Evolutionary conservation across 208 protist species (phyloP).

Genomic region (Acanthamoeba sp.): DNA sequence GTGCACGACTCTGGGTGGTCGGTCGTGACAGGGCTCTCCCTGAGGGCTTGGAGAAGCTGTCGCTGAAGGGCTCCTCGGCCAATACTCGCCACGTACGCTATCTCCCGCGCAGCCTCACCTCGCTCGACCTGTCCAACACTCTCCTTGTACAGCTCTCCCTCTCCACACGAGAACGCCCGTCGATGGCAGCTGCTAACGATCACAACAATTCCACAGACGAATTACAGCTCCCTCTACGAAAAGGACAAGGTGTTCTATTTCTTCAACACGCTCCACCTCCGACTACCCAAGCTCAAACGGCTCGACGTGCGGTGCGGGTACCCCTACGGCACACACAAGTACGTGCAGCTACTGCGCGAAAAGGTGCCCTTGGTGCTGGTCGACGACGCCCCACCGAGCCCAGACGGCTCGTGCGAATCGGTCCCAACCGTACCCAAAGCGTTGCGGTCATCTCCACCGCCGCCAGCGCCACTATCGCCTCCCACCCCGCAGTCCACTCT

Average conservation of each 20-base stretch:
- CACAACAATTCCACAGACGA: too few relatives aligned
- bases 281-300: not conserved
- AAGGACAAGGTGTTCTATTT: not conserved
- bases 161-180: too few relatives aligned
- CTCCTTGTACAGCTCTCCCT: not conserved
- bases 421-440: too few relatives aligned
- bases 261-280: not conserved
- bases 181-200: too few relatives aligned
- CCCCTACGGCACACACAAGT: conserved; percentile 7
- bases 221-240: not conserved
- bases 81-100: not conserved
- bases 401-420: not conserved
- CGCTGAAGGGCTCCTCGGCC: not conserved
- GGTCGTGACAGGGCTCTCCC: conserved; percentile 4
- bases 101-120: not conserved
- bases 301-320: not conserved
- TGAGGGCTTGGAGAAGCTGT: not conserved
- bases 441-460: too few relatives aligned
- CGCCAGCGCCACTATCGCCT: too few relatives aligned
- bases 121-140: not conserved
- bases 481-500: too few relatives aligned
- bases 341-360: not conserved
- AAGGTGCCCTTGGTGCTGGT: not conserved
- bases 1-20: too few relatives aligned
- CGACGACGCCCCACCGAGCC: not conserved